Base-by-base conservation (phyloP, 371 early-diverging fungal genomes). In the Nematocida ausubeli region DNA sequence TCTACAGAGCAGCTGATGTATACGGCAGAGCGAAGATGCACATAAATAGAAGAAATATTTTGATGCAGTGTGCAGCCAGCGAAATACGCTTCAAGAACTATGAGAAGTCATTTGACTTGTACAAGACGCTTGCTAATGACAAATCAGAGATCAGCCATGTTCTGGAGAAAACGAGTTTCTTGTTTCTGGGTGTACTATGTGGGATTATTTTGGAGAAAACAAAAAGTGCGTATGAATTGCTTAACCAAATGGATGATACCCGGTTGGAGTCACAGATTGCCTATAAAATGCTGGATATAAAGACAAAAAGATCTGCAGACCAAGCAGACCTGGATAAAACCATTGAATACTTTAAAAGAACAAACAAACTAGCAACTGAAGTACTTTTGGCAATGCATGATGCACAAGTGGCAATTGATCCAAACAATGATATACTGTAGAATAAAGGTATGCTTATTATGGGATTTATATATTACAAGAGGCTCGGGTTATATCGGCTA, bases 351-450 rank as follows among this genome's bases (percentile, higher is more conserved):
- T 66, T 50, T 55, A 52, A 49, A n/a, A 64, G 49, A 64, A 75
- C 78, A 32, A n/a, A 66, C 65, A 49, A 64, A 24, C 42, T 75
- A 4, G 14, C 78, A 51, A 3, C 49, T 12, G 78, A 75, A 34
- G 42, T 66, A 0, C 16, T 26, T 9, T 22, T 51, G 12, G 78
- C 78, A 1, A 26, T 75, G 44, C 65, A 75, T 2, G 78, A 75
- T 40, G 78, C 54, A 4, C 78, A 75, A 42, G 57, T 75, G 30
- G 12, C 65, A 22, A 65, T 75, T 55, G 78, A 75, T 34, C 78
- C 78, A 35, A 52, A 75, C 49, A 63, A 65, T 66, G 78, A 75
- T 47, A 75, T 75, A 37, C 55, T 75, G 30, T 75, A 60, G 60
- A 66, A 64, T 22, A 39, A 66, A 66, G 16, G 47, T 70, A 70